Evolutionary conservation across 2,329 filamentous ascomycete genomes (phyloP).

Genomic region (Penicillium sp.): DNA sequence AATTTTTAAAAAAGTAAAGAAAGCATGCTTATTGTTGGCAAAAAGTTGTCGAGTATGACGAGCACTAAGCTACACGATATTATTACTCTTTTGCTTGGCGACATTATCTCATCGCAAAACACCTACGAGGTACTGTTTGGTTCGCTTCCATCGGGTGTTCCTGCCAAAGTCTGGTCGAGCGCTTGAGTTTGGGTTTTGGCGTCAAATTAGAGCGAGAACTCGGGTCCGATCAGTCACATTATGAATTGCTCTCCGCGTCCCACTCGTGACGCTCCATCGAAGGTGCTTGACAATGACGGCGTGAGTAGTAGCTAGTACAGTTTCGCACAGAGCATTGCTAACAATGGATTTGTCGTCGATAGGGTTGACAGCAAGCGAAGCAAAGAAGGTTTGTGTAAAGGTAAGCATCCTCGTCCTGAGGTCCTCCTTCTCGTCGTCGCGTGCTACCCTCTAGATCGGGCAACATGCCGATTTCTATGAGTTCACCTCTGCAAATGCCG

Average conservation of each 20-base stretch:
- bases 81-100: no score
- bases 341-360: background rate
- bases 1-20: no score
- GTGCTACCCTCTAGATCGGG: background rate
- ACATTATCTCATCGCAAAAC: no score
- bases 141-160: no score
- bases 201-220: conserved; percentile 5
- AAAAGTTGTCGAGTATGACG: no score
- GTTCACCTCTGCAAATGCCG: background rate
- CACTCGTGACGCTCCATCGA: background rate
- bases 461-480: background rate
- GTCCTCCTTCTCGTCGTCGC: background rate
- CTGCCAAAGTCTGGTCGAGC: background rate
- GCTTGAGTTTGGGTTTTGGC: background rate
- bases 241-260: background rate
- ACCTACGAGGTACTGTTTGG: no score
- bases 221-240: conserved; percentile 15
- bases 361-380: background rate
- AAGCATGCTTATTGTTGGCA: no score
- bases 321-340: no score
- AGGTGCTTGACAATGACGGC: background rate
- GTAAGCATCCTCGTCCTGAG: background rate
- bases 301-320: no score
- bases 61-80: no score
- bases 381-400: background rate